These are phyloP conservation scores for Quercus robur DNA, from an alignment of 306 rosid genomes.

Conservation along the genomic window DNA sequence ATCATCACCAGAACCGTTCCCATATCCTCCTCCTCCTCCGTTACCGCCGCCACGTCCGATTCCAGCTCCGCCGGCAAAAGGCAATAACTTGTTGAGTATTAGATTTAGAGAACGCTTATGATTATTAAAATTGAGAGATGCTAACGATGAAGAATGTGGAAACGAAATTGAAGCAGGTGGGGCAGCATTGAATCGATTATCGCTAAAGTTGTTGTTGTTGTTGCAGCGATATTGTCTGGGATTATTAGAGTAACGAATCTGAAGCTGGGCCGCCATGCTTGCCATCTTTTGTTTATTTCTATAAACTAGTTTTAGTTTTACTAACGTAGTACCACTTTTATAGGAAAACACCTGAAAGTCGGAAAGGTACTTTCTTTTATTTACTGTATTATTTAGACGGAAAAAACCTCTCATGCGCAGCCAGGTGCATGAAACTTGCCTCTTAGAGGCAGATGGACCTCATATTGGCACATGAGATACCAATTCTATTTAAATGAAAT, in stretches of 20 bases:
- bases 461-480: too few species aligned
- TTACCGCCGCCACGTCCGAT: conserved; percentile 33
- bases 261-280: conserved; percentile 46
- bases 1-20: conserved; percentile 17
- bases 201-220: not conserved
- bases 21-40: conserved; percentile 21
- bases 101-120: conserved; percentile 30
- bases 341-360: too few species aligned
- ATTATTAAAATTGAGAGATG: not conserved
- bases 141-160: conserved; percentile 20
- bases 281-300: conserved; percentile 33
- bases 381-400: too few species aligned
- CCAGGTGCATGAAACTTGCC: too few species aligned
- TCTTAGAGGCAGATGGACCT: too few species aligned
- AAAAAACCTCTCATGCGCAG: too few species aligned
- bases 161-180: conserved; percentile 25
- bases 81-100: conserved; percentile 19
- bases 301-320: too few species aligned
- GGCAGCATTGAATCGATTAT: not conserved
- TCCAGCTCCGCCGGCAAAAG: conserved; percentile 57
- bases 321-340: too few species aligned
- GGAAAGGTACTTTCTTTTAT: too few species aligned
- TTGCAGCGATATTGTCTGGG: conserved; percentile 7
- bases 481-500: too few species aligned
- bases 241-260: conserved; percentile 42